Base-by-base conservation (phyloP, 1,284 basidiomycete genomes). In the Paramarasmius palmivorus region DNA sequence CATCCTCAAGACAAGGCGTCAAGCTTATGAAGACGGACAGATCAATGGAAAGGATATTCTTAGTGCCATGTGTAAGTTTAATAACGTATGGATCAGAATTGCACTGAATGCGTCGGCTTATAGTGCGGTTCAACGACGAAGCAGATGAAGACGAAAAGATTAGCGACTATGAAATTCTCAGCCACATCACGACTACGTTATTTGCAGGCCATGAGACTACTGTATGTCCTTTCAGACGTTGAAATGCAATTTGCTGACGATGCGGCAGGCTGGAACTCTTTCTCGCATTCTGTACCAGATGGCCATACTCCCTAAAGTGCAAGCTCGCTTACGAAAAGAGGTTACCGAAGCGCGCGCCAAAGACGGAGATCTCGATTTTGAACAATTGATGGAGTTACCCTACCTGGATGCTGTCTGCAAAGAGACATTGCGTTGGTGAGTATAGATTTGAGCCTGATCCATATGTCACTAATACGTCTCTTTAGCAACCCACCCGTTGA, bases 161-260 rank as follows among this genome's bases (percentile, higher is more conserved):
- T 4, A 37, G 36, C 36, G 36, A 37, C 36, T 71, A 77, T 14
- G 89, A 93, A 62, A 82, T 89, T 2, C 71, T 86, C 23, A 87
- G 81, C 54, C 89, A 92, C 66, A 89, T 93, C 57, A 84, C 85
- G 7, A n/a, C n/a, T n/a, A n/a, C n/a, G n/a, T n/a, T n/a, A n/a
- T n/a, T n/a, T n/a, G n/a, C n/a, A n/a, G n/a, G n/a, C n/a, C n/a
- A n/a, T n/a, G n/a, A n/a, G n/a, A n/a, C n/a, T n/a, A n/a, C n/a
- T n/a, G n/a, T n/a, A n/a, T n/a, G n/a, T n/a, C n/a, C n/a, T n/a
- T n/a, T n/a, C n/a, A n/a, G n/a, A n/a, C n/a, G n/a, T n/a, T n/a
- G n/a, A n/a, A n/a, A n/a, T n/a, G n/a, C n/a, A n/a, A n/a, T n/a
- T n/a, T n/a, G n/a, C n/a, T n/a, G n/a, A n/a, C n/a, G 92, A 88